Percentiles rank a stretch among this genome's conserved stretches.
Conservation (phyloP, 2,329 filamentous ascomycete species). For the Botrytis fragariae region DNA sequence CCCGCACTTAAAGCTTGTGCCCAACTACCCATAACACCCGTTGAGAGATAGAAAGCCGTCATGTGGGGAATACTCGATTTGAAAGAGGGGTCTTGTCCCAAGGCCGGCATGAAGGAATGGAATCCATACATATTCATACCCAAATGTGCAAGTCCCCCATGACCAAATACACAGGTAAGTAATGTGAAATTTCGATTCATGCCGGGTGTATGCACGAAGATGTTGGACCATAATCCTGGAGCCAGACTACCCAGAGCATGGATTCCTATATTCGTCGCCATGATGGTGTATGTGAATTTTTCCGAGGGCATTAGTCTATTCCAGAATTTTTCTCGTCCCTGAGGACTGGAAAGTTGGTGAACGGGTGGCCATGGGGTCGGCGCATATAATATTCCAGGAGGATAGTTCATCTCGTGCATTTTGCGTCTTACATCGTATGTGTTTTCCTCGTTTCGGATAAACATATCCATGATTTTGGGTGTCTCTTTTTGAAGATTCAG, state of each 20-base stretch:
- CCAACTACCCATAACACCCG: constrained; percentile 7
- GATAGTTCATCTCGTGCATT: background rate
- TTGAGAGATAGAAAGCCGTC: constrained; percentile 12
- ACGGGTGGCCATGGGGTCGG: constrained; percentile 2
- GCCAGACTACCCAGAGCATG: background rate
- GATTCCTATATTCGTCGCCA: background rate
- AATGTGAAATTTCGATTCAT: constrained; percentile 6
- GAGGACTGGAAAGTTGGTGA: background rate
- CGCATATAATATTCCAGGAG: background rate
- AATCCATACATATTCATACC: constrained; percentile 16
- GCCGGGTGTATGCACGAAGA: background rate
- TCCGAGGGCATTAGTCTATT: background rate
- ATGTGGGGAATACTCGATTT: constrained; percentile 11
- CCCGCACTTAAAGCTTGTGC: constrained; percentile 9
- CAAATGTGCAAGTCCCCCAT: background rate
- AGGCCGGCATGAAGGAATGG: constrained; percentile 6
- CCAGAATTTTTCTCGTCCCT: constrained; percentile 3
- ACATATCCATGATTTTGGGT: background rate
- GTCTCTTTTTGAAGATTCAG: constrained; percentile 8
- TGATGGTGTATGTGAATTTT: constrained; percentile 8
- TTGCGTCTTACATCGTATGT: constrained; percentile 4
- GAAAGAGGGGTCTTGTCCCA: background rate
- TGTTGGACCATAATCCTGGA: background rate
- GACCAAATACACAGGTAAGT: constrained; percentile 11
- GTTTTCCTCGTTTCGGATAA: background rate